Evolutionary conservation across 345 rosid genomes (phyloP), one percentile per base, ranked within the genome.

Genomic region (Eucalyptus polybractea): DNA sequence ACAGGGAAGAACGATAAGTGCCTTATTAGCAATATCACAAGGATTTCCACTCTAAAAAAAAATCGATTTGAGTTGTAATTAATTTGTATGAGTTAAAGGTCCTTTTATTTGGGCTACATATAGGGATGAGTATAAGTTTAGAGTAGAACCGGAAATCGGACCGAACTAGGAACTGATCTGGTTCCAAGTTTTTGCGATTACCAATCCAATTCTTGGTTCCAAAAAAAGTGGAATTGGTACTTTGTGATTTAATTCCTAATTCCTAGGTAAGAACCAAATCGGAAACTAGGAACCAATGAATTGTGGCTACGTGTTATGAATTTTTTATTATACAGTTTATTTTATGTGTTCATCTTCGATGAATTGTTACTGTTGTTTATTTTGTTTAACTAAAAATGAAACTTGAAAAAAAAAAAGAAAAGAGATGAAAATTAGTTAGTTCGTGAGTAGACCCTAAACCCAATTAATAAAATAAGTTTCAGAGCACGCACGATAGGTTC

Each of bases 161-260:
- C 13, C 1, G 0, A 56, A 56, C 6, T 25, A 24, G 62, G 29
- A 56, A 10, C 2, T 22, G 3, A 9, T 56, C 2, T 0, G 0
- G 29, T 56, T 56, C 3, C 1, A 24, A 13, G 1, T 56, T 56
- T n/a, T 10, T 16, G 3, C 1, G 2, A 3, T 56, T 4, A 9
- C 8, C 13, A 56, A 24, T 56, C 1, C 0, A 2, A 1, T 9
- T 10, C 13, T 25, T 56, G 13, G 13, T 56, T 56, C 13, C 3
- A 9, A 56, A 24, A 56, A 56, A 56, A 56, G 29, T 10, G 29
- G 29, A 24, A 24, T 22, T 22, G 5, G 13, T 9, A 0, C 29
- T 56, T 22, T 9, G 62, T 5, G 13, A 56, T 10, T 56, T 27
- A 10, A 56, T 56, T 22, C 1, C 13, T 56, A 5, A 3, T 4